Conservation (phyloP, 2,329 filamentous ascomycete genomes). For the Monilinia polystroma region DNA sequence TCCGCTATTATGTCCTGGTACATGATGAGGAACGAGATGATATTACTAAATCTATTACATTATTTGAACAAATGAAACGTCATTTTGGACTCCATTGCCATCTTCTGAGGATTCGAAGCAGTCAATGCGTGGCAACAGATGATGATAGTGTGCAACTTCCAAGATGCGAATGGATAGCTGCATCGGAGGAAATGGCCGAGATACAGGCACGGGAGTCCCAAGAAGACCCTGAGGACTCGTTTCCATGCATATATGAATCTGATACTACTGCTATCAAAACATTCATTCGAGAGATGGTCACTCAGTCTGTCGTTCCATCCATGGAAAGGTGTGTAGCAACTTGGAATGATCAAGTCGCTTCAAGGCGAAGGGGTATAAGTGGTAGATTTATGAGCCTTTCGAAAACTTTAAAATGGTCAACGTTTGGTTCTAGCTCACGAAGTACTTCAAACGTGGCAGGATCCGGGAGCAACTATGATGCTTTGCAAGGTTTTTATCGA, state of each 20-base stretch:
- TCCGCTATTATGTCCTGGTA: slow-evolving; percentile 93
- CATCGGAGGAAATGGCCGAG: slow-evolving; percentile 77
- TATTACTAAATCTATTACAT: slow-evolving; percentile 79
- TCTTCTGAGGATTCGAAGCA: slow-evolving; percentile 79
- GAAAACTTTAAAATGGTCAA: slow-evolving; percentile 70
- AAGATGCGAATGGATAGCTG: slow-evolving; percentile 83
- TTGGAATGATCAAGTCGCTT: slow-evolving; percentile 98
- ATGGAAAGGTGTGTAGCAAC: slow-evolving; percentile 91
- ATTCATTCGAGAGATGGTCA: slow-evolving; percentile 92
- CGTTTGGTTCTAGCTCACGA: slow-evolving; percentile 63
- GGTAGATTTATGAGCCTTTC: slow-evolving; percentile 95
- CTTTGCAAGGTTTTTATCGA: slow-evolving; percentile 73
- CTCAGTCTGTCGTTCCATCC: slow-evolving; percentile 88
- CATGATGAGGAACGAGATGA: slow-evolving; percentile 97
- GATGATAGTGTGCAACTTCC: slow-evolving; percentile 85
- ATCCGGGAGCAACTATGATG: slow-evolving; percentile 71
- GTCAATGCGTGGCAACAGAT: slow-evolving; percentile 82
- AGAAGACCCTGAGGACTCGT: slow-evolving; percentile 69
- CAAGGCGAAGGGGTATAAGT: slow-evolving; percentile 79
- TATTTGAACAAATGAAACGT: slow-evolving; percentile 99
- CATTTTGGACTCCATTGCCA: slow-evolving; percentile 96
- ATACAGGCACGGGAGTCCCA: slow-evolving; percentile 67
- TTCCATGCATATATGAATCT: slow-evolving; percentile 84
- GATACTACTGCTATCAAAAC: slow-evolving; percentile 84
- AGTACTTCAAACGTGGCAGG: slow-evolving; percentile 44